Evolutionary conservation across 805 yeast species (phyloP), one percentile per base, ranked within the genome.

Genomic region (Henningerozyma blattae): DNA sequence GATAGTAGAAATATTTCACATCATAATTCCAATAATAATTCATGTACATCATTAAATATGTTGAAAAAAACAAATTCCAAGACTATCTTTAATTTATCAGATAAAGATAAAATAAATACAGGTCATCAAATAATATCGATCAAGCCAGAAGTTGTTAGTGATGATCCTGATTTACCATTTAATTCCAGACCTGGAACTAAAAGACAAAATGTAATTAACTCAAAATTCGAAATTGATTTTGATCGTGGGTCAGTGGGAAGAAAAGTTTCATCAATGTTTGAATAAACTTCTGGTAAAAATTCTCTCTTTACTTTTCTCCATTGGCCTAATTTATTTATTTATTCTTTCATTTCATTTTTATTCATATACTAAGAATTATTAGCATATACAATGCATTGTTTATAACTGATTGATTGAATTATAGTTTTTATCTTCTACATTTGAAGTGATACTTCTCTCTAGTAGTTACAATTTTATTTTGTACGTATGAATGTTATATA

Each of bases 191-290:
- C 48, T 3, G 44, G 34, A 13, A 35, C 50, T 2, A 40, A 34
- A 28, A 48, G 35, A 25, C 37, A 36, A 27, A 53, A 52, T 30
- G 56, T 50, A 10, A 40, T 46, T 15, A 41, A 46, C 29, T 48
- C 53, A 3, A 49, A 47, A 20, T 61, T 60, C 28, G 64, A 61
- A 32, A 58, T 59, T 15, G 52, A 59, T 40, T 62, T 61, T 34
- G 66, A 61, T 34, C 58, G 67, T 37, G 58, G 61, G 4, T 43
- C 45, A 16, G 63, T 61, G n/a, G 67, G 67, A 4, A 59, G 56
- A 40, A 62, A 59, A 33, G 56, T 62, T 8, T 35, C 42, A 9
- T 22, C 32, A 2, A 44, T 54, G 2, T 39, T 38, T 25, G 47
- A 46, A 19, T 45, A 20, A 33, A 5, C 13, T 20, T n/a, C n/a